Evolutionary conservation across 2,329 filamentous ascomycete genomes (phyloP), one percentile per base, ranked within the genome.

Genomic region (Talaromyces albobiverticillius): DNA sequence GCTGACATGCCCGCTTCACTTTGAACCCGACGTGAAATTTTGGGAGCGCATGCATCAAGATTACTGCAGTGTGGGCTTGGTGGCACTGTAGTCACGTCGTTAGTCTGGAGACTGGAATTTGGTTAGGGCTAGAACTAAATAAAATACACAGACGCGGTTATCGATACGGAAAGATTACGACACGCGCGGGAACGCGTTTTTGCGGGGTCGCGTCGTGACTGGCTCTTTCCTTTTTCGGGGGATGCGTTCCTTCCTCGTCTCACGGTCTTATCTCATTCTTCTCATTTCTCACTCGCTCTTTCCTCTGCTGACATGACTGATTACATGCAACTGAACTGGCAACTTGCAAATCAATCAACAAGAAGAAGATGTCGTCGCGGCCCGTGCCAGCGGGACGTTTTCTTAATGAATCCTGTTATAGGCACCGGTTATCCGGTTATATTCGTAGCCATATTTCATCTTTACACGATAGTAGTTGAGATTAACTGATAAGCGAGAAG

Each of bases 101-200:
- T n/a, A n/a, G n/a, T n/a, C n/a, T n/a, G 16, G 31, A 34, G 13
- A 34, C 14, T 36, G 13, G 14, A 22, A 16, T 40, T 22, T 16
- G 38, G 32, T 40, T 49, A 51, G 51, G 51, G 43, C 42, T 53
- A 40, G 34, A 13, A 4, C 25, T 14, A 16, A 26, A 36, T 25
- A 43, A 54, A 49, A 42, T 47, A 49, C 51, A 14, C 32, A 45
- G 52, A 50, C 46, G 53, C 46, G 46, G 25, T 38, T 38, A 45
- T 42, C 53, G 22, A 29, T 45, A 55, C 47, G 41, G 47, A 38
- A 55, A 55, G 16, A 55, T 55, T 55, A 51, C 53, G 22, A 43
- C 46, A 55, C 47, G 46, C 53, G 53, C 53, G 47, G 8, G 46
- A 38, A 51, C 46, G 46, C 53, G 47, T n/a, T n/a, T 51, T 32